Base-by-base conservation (phyloP, 768 basidiomycete species). In the Termitomyces sp. region DNA sequence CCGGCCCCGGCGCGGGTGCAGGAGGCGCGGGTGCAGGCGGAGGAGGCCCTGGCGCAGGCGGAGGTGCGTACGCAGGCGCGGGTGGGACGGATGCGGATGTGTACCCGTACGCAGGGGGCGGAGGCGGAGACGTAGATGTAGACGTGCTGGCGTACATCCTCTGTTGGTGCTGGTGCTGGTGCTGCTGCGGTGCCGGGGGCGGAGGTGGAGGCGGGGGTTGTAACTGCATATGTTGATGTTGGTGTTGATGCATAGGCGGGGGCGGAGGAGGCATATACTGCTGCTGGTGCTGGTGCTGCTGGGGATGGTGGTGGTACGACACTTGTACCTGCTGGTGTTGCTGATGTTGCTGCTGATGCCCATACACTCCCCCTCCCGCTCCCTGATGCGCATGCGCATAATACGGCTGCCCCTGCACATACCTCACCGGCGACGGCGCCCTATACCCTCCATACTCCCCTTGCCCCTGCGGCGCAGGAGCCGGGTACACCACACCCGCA, bases 171-270 rank as follows among this genome's bases (percentile, higher is more conserved):
- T 56, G 53, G 5, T 59, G 60, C 32, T 57, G 65, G 56, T 15
- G 49, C 29, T 38, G 53, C 2, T 37, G 15, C 20, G 32, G 14
- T 2, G 25, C 25, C 25, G 12, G 51, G 2, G 12, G 51, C 8
- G 15, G 56, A 5, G 4, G 56, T 9, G 29, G 32, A 15, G 59
- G 70, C 17, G 59, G 61, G 58, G 64, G 67, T 32, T 67, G 70
- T 49, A 70, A 71, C 14, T 72, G 73, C 40, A 67, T 67, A 31
- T 70, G 71, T 52, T 70, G 71, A 12, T 73, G 73, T 34, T 68
- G 69, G 29, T 70, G 69, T 10, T 67, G 69, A 29, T 71, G 69
- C 31, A 51, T 36, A 10, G 63, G 4, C 5, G 31, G 56, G 2
- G 15, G 47, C 25, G 46, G 46, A 3, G 32, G n/a, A 1, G 9